Percentiles rank a stretch among this genome's conserved stretches.
phyloP scores from a whole-genome alignment of 768 basidiomycete genomes.

The Agrocybe pediades region DNA sequence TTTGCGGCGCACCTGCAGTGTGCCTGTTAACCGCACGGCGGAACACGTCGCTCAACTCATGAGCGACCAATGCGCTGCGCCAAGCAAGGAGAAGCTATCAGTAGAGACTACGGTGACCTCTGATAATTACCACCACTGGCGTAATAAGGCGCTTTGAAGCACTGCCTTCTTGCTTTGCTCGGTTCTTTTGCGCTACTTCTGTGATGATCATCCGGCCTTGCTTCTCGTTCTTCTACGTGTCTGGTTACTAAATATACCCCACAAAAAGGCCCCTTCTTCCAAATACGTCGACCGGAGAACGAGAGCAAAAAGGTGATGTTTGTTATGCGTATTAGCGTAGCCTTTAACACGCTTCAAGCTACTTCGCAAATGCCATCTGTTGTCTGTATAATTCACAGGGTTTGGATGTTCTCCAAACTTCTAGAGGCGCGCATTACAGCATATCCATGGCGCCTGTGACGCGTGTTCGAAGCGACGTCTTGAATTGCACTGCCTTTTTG shows the following conservation, averaged over 20 bases:
- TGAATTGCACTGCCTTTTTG: neutral
- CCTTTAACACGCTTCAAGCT: too few relatives aligned
- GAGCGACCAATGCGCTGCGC: neutral
- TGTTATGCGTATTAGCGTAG: too few relatives aligned
- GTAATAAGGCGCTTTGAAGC: neutral
- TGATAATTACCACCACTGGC: neutral
- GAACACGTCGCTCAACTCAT: neutral
- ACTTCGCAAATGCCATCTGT: too few relatives aligned
- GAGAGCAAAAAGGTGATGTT: too few relatives aligned
- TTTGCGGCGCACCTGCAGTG: neutral
- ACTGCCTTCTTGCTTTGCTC: neutral
- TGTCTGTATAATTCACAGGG: too few relatives aligned
- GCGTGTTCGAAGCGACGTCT: neutral
- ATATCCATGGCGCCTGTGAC: neutral
- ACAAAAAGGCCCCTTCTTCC: too few relatives aligned
- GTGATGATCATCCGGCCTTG: neutral
- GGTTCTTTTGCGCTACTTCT: neutral
- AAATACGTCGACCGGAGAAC: too few relatives aligned
- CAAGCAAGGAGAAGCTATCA: neutral
- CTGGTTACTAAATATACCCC: too few relatives aligned
- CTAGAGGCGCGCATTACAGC: neutral
- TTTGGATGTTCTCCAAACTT: neutral
- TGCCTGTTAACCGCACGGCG: neutral
- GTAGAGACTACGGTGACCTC: neutral
- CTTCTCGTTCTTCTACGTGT: too few relatives aligned